Evolutionary conservation across 2,329 filamentous ascomycete species (phyloP).

Genomic region (Hirsutella thompsonii): DNA sequence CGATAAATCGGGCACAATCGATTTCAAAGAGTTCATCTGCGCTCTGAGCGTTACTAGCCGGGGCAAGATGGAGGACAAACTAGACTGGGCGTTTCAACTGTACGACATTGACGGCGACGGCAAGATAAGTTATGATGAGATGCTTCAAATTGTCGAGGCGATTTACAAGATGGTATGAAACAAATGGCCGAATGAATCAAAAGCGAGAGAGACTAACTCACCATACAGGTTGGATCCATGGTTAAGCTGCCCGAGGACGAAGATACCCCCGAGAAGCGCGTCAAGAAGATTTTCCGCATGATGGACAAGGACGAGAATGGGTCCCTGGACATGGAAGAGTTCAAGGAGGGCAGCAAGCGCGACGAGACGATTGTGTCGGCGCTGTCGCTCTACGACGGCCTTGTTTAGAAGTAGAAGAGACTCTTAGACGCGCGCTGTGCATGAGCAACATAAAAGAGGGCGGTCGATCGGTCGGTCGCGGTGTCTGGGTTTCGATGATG

Average conservation of each 20-base stretch:
- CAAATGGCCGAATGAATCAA: no score
- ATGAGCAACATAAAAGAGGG: background rate
- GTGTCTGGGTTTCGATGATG: background rate
- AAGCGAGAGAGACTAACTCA: background rate
- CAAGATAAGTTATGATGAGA: slow-evolving; percentile 98
- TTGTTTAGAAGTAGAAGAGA: slow-evolving; percentile 46
- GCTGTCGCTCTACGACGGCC: slow-evolving; percentile 85
- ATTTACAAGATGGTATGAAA: slow-evolving; percentile 93
- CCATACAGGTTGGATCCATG: slow-evolving; percentile 81
- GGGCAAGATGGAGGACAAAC: slow-evolving; percentile 98
- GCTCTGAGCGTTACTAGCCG: slow-evolving; percentile 92
- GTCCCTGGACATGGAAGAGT: slow-evolving; percentile 91
- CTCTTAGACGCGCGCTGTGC: background rate
- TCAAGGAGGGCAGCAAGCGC: slow-evolving; percentile 97
- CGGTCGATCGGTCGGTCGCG: slow-evolving; percentile 1
- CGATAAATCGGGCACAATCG: slow-evolving; percentile 93
- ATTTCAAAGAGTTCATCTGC: slow-evolving; percentile 99
- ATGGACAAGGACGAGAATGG: slow-evolving; percentile 99
- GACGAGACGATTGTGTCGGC: slow-evolving; percentile 98
- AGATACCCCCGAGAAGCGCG: slow-evolving; percentile 96
- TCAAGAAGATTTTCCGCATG: slow-evolving; percentile 97
- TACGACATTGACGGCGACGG: slow-evolving; percentile 99
- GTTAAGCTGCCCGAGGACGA: slow-evolving; percentile 97
- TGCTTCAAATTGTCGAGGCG: slow-evolving; percentile 95
- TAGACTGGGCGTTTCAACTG: slow-evolving; percentile 98